These are phyloP conservation scores for Royoungia palumana DNA, from an alignment of 768 basidiomycete genomes.

Conservation along the genomic window DNA sequence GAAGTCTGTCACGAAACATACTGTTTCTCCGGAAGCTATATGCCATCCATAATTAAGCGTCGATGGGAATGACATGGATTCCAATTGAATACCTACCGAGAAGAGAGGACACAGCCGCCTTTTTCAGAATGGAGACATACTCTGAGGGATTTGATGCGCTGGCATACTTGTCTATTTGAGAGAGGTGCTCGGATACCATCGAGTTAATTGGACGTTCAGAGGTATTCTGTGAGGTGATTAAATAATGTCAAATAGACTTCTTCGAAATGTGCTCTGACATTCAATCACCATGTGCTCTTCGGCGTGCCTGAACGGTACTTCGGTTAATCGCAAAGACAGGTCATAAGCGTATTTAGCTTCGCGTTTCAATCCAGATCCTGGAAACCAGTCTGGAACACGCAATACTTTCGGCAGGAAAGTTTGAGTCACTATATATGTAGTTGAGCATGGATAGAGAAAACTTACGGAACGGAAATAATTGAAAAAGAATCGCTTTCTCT, in stretches of 20 bases:
- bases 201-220: not conserved
- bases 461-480: conserved; percentile 10
- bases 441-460: not conserved
- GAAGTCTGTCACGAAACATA: not conserved
- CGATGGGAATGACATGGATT: no score
- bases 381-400: conserved; percentile 19
- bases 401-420: conserved; percentile 10
- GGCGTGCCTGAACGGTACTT: not conserved
- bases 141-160: not conserved
- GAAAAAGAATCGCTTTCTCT: not conserved
- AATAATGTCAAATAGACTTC: not conserved
- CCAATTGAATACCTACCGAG: no score
- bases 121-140: not conserved
- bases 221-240: not conserved
- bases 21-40: not conserved
- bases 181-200: conserved; percentile 4
- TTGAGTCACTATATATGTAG: not conserved
- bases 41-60: no score
- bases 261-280: not conserved
- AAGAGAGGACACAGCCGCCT: not conserved
- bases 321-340: not conserved
- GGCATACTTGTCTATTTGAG: not conserved
- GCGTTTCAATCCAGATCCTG: not conserved
- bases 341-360: not conserved
- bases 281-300: not conserved